These are phyloP conservation scores for Sequoia sempervirens DNA, from an alignment of 75 land plant species.

Conservation along the genomic window DNA sequence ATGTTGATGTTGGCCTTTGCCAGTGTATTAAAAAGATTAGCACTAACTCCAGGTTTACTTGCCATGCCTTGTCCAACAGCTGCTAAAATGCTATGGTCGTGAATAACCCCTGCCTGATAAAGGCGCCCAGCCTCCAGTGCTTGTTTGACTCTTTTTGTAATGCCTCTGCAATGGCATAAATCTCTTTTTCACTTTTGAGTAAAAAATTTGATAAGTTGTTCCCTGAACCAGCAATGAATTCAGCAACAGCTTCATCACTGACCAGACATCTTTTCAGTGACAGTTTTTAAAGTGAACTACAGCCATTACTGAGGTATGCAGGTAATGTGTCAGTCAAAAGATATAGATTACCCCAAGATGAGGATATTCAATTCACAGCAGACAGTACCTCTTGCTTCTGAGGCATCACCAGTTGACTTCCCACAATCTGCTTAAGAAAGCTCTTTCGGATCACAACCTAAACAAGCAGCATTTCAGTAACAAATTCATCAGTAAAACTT, in stretches of 20 bases:
- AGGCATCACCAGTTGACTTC: constrained; percentile 9
- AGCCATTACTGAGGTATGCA: constrained; percentile 17
- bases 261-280: constrained; percentile 35
- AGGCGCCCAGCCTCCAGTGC: not conserved
- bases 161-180: constrained; percentile 65
- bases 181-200: constrained; percentile 50
- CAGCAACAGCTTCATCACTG: constrained; percentile 17
- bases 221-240: too few relatives aligned
- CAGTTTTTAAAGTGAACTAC: constrained; percentile 21
- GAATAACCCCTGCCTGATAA: not conserved
- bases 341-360: constrained; percentile 26
- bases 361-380: constrained; percentile 40
- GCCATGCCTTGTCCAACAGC: not conserved
- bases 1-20: too few relatives aligned
- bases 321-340: constrained; percentile 48
- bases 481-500: constrained; percentile 32
- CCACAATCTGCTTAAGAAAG: constrained; percentile 45
- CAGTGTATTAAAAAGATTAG: too few relatives aligned
- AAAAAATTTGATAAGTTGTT: too few relatives aligned
- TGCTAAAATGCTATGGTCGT: not conserved
- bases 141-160: constrained; percentile 36
- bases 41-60: too few relatives aligned
- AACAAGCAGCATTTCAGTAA: not conserved
- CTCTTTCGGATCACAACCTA: constrained; percentile 37
- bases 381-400: constrained; percentile 35